Evolutionary conservation across 306 rosid genomes (phyloP).

Genomic region (Cicer yamashitae): DNA sequence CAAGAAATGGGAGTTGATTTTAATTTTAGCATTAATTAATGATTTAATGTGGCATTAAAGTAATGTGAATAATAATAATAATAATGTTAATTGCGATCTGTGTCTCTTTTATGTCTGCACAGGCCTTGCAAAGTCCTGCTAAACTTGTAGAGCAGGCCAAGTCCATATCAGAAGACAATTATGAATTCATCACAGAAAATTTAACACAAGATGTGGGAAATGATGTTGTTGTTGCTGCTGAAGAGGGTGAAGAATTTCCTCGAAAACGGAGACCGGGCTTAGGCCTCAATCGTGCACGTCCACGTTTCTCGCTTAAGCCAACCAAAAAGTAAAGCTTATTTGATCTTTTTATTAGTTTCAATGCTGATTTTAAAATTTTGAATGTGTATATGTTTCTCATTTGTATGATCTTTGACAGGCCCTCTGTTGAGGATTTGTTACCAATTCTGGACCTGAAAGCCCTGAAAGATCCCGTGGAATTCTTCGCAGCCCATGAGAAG

Average conservation of each 20-base stretch:
- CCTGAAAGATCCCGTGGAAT: constrained; percentile 68
- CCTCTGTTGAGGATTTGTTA: constrained; percentile 57
- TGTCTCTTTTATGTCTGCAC: constrained; percentile 21
- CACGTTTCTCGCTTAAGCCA: constrained; percentile 70
- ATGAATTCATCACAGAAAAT: constrained; percentile 33
- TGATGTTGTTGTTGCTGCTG: constrained; percentile 32
- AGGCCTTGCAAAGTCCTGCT: constrained; percentile 63
- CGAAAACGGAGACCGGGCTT: constrained; percentile 75
- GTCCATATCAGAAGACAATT: constrained; percentile 46
- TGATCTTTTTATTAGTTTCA: neutral
- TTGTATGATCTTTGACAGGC: constrained; percentile 50
- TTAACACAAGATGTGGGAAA: constrained; percentile 35
- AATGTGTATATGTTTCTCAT: constrained; percentile 1
- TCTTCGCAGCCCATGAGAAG: constrained; percentile 68
- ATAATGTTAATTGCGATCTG: neutral
- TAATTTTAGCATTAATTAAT: constrained; percentile 1
- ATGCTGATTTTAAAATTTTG: neutral
- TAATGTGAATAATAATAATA: neutral
- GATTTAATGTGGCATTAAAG: neutral
- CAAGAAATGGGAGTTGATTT: neutral
- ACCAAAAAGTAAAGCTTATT: constrained; percentile 51
- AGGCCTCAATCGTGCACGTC: constrained; percentile 71
- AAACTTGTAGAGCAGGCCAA: constrained; percentile 58
- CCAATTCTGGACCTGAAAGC: constrained; percentile 58
- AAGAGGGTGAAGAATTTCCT: constrained; percentile 51